Evolutionary conservation across 257 asterid genomes (phyloP).

Genomic region (Solanum raphanifolium): DNA sequence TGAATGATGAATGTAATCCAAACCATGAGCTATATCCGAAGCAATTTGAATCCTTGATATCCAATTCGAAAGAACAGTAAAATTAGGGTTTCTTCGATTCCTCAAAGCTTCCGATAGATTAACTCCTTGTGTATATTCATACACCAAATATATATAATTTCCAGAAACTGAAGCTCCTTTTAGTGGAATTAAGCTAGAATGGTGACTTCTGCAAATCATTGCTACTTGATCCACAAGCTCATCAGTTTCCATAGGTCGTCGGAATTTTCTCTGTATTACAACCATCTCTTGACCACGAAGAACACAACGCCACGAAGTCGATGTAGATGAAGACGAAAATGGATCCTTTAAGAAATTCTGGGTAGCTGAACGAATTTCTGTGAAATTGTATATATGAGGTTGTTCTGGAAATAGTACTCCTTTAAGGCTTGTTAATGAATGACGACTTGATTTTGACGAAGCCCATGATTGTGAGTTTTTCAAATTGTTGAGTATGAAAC

Average conservation of each 20-base stretch:
- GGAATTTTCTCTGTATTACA: constrained; percentile 55
- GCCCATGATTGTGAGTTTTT: constrained; percentile 21
- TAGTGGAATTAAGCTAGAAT: constrained; percentile 64
- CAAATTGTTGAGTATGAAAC: constrained; percentile 17
- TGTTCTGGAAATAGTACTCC: constrained; percentile 34
- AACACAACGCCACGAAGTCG: constrained; percentile 65
- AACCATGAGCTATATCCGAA: constrained; percentile 70
- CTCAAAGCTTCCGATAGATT: constrained; percentile 56
- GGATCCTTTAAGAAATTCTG: constrained; percentile 38
- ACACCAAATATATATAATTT: constrained; percentile 51
- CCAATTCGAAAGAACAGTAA: constrained; percentile 69
- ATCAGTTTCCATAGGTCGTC: constrained; percentile 44
- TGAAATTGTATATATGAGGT: constrained; percentile 43
- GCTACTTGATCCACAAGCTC: constrained; percentile 51
- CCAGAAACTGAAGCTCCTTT: constrained; percentile 72
- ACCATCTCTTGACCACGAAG: constrained; percentile 37
- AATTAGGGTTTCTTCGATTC: constrained; percentile 49
- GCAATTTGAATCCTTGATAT: constrained; percentile 54
- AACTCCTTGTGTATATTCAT: constrained; percentile 59
- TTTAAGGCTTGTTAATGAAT: constrained; percentile 41
- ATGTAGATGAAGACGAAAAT: constrained; percentile 41
- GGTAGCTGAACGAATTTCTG: constrained; percentile 61
- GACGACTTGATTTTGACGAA: constrained; percentile 16
- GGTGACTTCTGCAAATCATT: constrained; percentile 60
- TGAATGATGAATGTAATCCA: constrained; percentile 81